A percentile compares a stretch with the other conserved stretches of the same genome.
Evolutionary conservation across 1,139 yeast species (phyloP).

Genomic region (Diutina scorzettiae): DNA sequence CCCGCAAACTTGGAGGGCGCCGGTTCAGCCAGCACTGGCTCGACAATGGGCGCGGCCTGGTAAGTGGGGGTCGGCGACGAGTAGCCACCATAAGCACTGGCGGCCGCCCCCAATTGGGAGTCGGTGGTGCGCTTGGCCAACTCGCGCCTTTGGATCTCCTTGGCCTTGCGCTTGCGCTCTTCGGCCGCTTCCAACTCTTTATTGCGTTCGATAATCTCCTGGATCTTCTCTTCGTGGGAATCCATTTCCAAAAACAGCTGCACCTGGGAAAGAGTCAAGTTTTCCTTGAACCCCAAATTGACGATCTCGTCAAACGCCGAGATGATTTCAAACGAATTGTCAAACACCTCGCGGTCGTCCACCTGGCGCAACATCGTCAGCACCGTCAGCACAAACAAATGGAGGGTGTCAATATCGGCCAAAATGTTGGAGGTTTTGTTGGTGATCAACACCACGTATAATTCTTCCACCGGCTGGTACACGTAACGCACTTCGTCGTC

Average conservation of each 20-base stretch:
- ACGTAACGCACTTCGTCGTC: slow-evolving; percentile 89
- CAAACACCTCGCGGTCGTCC: slow-evolving; percentile 78
- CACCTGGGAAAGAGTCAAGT: slow-evolving; percentile 71
- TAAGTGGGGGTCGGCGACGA: slow-evolving; percentile 11
- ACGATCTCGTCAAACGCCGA: slow-evolving; percentile 93
- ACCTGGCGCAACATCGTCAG: slow-evolving; percentile 59
- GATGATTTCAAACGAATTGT: slow-evolving; percentile 77
- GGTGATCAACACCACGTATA: slow-evolving; percentile 83
- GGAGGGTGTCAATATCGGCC: slow-evolving; percentile 89
- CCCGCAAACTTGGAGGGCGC: not conserved
- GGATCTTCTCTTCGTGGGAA: slow-evolving; percentile 96
- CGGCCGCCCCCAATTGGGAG: slow-evolving; percentile 9
- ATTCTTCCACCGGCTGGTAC: slow-evolving; percentile 91
- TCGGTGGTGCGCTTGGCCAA: slow-evolving; percentile 49
- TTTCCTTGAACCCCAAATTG: slow-evolving; percentile 83
- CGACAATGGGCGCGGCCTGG: slow-evolving; percentile 4
- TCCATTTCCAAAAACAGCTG: slow-evolving; percentile 93
- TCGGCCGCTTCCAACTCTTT: slow-evolving; percentile 96
- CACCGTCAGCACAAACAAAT: slow-evolving; percentile 72
- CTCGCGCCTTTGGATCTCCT: slow-evolving; percentile 85
- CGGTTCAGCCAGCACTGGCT: slow-evolving; percentile 1
- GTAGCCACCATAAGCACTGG: not conserved
- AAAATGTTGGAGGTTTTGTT: slow-evolving; percentile 85
- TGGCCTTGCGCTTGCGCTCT: slow-evolving; percentile 92
- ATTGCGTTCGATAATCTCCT: slow-evolving; percentile 93